Evolutionary conservation across 2,329 filamentous ascomycete genomes (phyloP).

Genomic region (Akanthomyces muscarius): DNA sequence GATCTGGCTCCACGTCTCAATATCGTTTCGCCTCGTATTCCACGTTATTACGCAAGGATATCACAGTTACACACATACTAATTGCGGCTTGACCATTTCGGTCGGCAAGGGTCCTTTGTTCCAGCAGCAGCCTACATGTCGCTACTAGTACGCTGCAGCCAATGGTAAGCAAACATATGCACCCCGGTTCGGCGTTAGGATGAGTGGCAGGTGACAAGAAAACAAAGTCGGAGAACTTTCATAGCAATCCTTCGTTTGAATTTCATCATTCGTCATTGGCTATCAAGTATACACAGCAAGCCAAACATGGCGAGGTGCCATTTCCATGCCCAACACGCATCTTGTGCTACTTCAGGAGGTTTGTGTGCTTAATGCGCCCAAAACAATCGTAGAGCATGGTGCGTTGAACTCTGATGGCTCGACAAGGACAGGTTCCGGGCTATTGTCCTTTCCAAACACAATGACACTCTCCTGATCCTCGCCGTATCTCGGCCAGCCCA

Average conservation of each 20-base stretch:
- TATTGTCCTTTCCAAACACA: slow-evolving; percentile 26
- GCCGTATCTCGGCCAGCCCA: slow-evolving; percentile 37
- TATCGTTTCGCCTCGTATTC: background rate
- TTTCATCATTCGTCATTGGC: background rate
- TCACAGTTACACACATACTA: background rate
- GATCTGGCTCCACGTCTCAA: background rate
- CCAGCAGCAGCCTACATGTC: too few relatives aligned
- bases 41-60: background rate
- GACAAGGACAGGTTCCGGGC: slow-evolving; percentile 23
- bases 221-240: too few relatives aligned
- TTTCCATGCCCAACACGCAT: background rate
- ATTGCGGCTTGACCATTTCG: background rate
- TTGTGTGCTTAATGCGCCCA: slow-evolving; percentile 23
- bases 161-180: too few relatives aligned
- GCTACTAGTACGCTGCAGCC: too few relatives aligned
- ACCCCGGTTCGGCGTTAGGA: too few relatives aligned
- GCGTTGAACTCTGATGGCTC: slow-evolving; percentile 25
- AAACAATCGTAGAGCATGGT: slow-evolving; percentile 23
- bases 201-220: background rate
- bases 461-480: slow-evolving; percentile 24
- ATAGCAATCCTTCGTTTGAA: too few relatives aligned
- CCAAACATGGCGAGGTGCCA: background rate
- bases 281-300: background rate
- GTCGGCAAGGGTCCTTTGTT: background rate
- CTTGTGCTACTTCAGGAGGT: background rate